These are phyloP conservation scores for Eutypella sp. DNA, from an alignment of 2,329 filamentous ascomycete genomes.

Conservation along the genomic window DNA sequence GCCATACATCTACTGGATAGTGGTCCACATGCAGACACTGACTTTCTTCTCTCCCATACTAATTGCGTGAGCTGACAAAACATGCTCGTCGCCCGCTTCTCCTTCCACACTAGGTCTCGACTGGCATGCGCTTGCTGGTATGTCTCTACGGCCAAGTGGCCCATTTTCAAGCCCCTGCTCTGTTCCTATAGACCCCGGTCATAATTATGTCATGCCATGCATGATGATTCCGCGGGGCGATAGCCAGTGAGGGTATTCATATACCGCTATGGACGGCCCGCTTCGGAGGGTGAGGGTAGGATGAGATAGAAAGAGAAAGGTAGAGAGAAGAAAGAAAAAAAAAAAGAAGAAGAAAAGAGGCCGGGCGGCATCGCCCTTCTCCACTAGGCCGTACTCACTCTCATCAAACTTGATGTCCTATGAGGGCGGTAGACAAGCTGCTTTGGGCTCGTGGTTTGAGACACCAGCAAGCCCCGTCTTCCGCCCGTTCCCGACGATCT, in stretches of 20 bases:
- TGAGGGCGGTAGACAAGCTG: conserved; percentile 13
- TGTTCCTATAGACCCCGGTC: conserved; percentile 18
- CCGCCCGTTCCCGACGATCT: background rate
- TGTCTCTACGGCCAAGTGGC: conserved; percentile 4
- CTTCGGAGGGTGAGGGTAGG: background rate
- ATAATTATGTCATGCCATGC: conserved; percentile 47
- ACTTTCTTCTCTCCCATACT: conserved; percentile 3
- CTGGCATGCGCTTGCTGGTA: background rate
- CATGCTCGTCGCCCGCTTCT: conserved; percentile 1
- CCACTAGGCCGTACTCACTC: conserved; percentile 16
- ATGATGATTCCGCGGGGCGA: conserved; percentile 30
- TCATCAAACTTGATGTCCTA: conserved; percentile 13
- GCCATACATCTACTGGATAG: conserved; percentile 9
- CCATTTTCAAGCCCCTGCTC: conserved; percentile 12
- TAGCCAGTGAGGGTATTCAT: conserved; percentile 30
- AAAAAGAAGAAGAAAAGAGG: conserved; percentile 11
- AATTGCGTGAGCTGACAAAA: conserved; percentile 11
- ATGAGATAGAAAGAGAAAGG: conserved; percentile 3
- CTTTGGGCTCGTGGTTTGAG: conserved; percentile 12
- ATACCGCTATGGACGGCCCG: conserved; percentile 14
- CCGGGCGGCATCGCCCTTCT: conserved; percentile 12
- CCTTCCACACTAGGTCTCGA: background rate
- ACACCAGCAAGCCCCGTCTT: conserved; percentile 9
- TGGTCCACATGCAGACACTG: conserved; percentile 4
- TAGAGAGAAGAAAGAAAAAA: background rate